These are phyloP conservation scores for Termitomyces sp. DNA, from an alignment of 1,284 basidiomycete species.

Conservation along the genomic window DNA sequence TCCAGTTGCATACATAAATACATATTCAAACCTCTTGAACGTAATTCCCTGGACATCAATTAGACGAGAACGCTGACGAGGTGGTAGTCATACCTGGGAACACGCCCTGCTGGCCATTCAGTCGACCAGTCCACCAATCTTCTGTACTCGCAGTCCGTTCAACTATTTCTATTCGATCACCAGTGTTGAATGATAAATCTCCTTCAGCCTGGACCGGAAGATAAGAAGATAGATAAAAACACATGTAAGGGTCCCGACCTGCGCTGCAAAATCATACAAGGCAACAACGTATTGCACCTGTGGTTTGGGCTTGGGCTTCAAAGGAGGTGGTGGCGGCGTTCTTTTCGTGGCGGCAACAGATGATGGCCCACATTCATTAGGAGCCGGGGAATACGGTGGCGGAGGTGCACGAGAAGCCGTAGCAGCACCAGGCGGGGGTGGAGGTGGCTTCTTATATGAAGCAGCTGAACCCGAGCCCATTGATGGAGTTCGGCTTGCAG, in stretches of 20 bases:
- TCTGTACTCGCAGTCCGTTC: conserved; percentile 82
- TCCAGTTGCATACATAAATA: background rate
- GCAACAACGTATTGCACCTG: conserved; percentile 81
- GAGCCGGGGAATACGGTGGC: conserved; percentile 53
- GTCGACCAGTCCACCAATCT: conserved; percentile 97
- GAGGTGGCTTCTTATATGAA: conserved; percentile 41
- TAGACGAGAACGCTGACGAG: conserved; percentile 7
- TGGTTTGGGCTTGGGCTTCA: conserved; percentile 76
- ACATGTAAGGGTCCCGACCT: conserved; percentile 36
- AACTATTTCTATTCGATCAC: conserved; percentile 93
- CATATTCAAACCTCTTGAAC: conserved; percentile 39
- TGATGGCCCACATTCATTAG: conserved; percentile 27
- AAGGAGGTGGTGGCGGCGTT: conserved; percentile 87
- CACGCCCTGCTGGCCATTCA: conserved; percentile 84
- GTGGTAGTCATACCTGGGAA: conserved; percentile 71
- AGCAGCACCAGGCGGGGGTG: conserved; percentile 33
- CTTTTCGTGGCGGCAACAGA: conserved; percentile 57
- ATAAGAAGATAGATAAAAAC: conserved; percentile 2
- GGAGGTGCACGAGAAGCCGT: conserved; percentile 39
- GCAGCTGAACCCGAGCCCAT: conserved; percentile 34
- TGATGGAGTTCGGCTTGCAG: conserved; percentile 37
- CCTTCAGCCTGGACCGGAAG: conserved; percentile 69
- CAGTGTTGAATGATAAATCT: conserved; percentile 86
- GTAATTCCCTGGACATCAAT: conserved; percentile 40
- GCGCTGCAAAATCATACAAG: conserved; percentile 91